Base-by-base conservation (phyloP, 345 rosid genomes). In the Fremontodendron californicum region DNA sequence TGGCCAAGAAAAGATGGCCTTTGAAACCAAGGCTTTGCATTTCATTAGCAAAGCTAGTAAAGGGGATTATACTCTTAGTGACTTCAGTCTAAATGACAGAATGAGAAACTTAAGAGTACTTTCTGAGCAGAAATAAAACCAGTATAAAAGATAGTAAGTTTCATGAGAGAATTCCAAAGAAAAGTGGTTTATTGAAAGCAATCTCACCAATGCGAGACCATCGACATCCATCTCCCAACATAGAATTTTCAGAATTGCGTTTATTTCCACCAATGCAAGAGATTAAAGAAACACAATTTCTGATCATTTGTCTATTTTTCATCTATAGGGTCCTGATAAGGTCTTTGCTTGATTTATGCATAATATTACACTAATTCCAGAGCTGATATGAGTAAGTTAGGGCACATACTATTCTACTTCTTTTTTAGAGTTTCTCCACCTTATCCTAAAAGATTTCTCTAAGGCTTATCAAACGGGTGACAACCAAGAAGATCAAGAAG, bases 31-130 rank as follows among this genome's bases (percentile, higher is more conserved):
- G 88, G 91, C 98, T 3, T 73, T 94, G 83, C 97, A 91, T 83
- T 94, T 94, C 82, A 94, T 94, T 45, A 92, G 90, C 73, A 94
- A 92, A 84, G 92, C 98, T 49, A 94, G 92, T 45, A 91, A 91
- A 78, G 93, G 91, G 2, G 97, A 91, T 78, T 92, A 87, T 58
- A 58, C 75, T 27, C 74, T 80, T 5, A 86, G 80, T 74, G 91
- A 88, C 85, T 90, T 87, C 82, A 89, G 79, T 64, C 62, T 83
- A 2, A 82, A 75, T 54, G 90, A 88, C 72, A 88, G 84, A 83
- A 58, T 66, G 49, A n/a, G n/a, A n/a, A 77, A 71, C 9, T 64
- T 85, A 16, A 83, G 78, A 52, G 9, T 61, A 8, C 46, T 76
- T 51, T 33, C 75, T 40, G 85, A 86, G 67, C 86, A 85, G 70